A percentile compares a stretch with the other conserved stretches of the same genome.
Conservation (phyloP, 768 basidiomycete genomes). For the Xerocomus spinulosus region DNA sequence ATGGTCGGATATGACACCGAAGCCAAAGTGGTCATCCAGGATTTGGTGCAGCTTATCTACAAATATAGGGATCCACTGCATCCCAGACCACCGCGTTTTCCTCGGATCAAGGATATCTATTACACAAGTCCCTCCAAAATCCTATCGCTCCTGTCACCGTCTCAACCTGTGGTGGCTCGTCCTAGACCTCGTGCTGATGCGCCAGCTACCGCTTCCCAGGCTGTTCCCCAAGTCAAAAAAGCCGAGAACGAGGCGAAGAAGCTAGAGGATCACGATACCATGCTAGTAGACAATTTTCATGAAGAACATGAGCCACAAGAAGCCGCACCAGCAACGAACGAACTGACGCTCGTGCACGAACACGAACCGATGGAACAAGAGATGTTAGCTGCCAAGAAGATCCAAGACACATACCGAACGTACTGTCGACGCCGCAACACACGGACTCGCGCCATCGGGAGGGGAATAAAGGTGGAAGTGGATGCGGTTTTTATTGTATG, state of each 20-base stretch:
- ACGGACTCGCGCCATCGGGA: constrained; percentile 9
- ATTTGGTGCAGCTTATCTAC: constrained; percentile 26
- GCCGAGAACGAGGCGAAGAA: not conserved
- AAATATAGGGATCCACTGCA: not conserved
- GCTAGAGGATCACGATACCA: not conserved
- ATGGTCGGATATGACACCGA: constrained; percentile 12
- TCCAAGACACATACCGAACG: constrained; percentile 18
- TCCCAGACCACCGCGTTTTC: not conserved
- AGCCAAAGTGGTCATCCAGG: constrained; percentile 8
- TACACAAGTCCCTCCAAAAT: constrained; percentile 31
- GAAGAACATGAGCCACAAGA: constrained; percentile 15
- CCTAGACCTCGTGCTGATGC: constrained; percentile 14
- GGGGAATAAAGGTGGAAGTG: constrained; percentile 18
- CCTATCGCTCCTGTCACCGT: constrained; percentile 24
- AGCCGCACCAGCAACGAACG: constrained; percentile 4
- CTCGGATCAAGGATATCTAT: constrained; percentile 28
- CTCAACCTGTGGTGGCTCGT: constrained; percentile 10
- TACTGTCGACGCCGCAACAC: constrained; percentile 3
- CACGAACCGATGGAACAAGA: constrained; percentile 26
- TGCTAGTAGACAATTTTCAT: constrained; percentile 2
- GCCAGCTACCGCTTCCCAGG: constrained; percentile 16
- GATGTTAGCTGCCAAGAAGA: constrained; percentile 17
- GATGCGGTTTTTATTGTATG: constrained; percentile 28
- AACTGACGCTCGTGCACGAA: constrained; percentile 14
- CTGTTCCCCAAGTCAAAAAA: not conserved